phyloP scores from a whole-genome alignment of 495 filamentous ascomycete genomes.

The Penicillium argentinense region DNA sequence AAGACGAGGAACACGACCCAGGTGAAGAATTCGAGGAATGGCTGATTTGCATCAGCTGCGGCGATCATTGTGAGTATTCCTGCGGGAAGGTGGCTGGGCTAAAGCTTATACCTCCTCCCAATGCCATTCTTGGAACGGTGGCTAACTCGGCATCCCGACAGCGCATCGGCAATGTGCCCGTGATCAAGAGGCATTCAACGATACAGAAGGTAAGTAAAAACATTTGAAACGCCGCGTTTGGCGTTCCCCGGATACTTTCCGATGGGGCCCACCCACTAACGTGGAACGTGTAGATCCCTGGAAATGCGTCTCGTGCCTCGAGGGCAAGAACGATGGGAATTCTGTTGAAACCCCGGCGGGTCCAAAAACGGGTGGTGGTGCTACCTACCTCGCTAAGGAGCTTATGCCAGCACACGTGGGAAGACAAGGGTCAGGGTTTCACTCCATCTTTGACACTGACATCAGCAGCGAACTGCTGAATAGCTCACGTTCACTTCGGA shows the following conservation, averaged over 20 bases:
- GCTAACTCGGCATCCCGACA: conserved; percentile 38
- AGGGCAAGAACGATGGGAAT: too few species aligned
- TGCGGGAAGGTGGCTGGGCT: conserved; percentile 25
- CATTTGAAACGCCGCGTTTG: background rate
- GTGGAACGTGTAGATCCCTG: conserved; percentile 54
- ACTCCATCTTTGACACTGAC: conserved; percentile 78
- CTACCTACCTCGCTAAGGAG: conserved; percentile 64
- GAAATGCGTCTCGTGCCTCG: conserved; percentile 77
- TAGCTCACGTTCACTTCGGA: conserved; percentile 81
- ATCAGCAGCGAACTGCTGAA: conserved; percentile 81
- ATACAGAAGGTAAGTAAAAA: conserved; percentile 61
- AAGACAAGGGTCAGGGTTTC: conserved; percentile 69
- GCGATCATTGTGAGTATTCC: conserved; percentile 77
- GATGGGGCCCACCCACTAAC: conserved; percentile 20
- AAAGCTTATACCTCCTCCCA: conserved; percentile 25
- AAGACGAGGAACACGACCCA: conserved; percentile 84
- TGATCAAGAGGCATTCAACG: conserved; percentile 67
- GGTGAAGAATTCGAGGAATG: conserved; percentile 85
- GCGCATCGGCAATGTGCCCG: conserved; percentile 95
- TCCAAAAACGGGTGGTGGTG: conserved; percentile 41
- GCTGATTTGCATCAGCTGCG: conserved; percentile 76
- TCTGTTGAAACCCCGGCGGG: conserved; percentile 39
- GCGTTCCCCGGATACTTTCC: background rate
- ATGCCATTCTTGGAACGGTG: conserved; percentile 24
- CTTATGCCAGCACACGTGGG: conserved; percentile 73